phyloP scores from a whole-genome alignment of 208 protist genomes.

The Phytomonas sp. region DNA sequence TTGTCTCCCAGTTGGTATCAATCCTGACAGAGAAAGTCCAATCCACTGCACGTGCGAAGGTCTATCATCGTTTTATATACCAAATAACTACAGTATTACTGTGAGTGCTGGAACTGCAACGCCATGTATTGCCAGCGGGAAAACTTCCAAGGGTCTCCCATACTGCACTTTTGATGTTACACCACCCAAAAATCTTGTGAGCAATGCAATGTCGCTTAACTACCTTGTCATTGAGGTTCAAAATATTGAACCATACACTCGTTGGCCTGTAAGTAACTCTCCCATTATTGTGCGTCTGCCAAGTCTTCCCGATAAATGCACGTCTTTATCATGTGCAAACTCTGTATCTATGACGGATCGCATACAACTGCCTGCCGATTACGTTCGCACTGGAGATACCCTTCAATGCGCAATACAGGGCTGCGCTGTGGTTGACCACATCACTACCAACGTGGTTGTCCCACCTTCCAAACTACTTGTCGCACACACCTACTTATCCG shows the following conservation, averaged over 20 bases:
- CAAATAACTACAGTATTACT: slow-evolving; percentile 36
- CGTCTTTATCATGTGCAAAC: slow-evolving; percentile 32
- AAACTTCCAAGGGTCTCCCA: slow-evolving; percentile 18
- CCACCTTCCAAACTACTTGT: slow-evolving; percentile 32
- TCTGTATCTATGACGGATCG: neutral
- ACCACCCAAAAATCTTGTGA: slow-evolving; percentile 18
- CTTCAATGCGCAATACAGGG: slow-evolving; percentile 57
- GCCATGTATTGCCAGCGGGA: slow-evolving; percentile 18
- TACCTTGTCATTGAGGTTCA: slow-evolving; percentile 42
- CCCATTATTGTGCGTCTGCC: slow-evolving; percentile 57
- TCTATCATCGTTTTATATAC: slow-evolving; percentile 7
- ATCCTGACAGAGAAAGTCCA: neutral
- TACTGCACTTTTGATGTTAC: slow-evolving; percentile 58
- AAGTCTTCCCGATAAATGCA: slow-evolving; percentile 27
- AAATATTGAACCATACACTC: slow-evolving; percentile 25
- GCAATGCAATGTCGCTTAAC: slow-evolving; percentile 20
- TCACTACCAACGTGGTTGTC: slow-evolving; percentile 42
- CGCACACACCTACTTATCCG: slow-evolving; percentile 22
- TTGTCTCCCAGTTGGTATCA: slow-evolving; percentile 30
- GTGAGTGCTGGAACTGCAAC: slow-evolving; percentile 48
- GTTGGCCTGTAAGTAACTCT: slow-evolving; percentile 51
- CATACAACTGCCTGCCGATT: slow-evolving; percentile 20
- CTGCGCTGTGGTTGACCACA: slow-evolving; percentile 23
- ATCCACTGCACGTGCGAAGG: slow-evolving; percentile 22
- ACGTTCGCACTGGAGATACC: slow-evolving; percentile 35